A percentile compares a stretch with the other conserved stretches of the same genome.
phyloP scores from a whole-genome alignment of 176 grass and related monocot species.

The Aegilops sharonensis region DNA sequence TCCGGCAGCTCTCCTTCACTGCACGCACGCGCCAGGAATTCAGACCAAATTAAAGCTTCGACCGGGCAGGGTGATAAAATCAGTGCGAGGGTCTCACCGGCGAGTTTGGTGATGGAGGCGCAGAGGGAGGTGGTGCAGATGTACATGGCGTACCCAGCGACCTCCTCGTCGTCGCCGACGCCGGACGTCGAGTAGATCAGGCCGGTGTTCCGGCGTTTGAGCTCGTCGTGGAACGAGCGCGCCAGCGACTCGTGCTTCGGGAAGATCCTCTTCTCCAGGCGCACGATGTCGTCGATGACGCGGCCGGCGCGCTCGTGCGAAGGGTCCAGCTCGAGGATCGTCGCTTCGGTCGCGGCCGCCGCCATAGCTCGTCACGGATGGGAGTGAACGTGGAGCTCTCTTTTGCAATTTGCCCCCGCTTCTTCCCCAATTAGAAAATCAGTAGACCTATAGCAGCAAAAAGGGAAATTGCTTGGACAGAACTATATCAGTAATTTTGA shows the following conservation, averaged over 20 bases:
- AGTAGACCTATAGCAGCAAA: not conserved
- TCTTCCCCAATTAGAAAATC: not conserved
- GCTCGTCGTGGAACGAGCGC: slow-evolving; percentile 62
- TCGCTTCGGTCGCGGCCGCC: slow-evolving; percentile 3
- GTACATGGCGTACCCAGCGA: slow-evolving; percentile 85
- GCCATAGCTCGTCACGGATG: not conserved
- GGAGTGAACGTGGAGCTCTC: not conserved
- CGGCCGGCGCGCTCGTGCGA: slow-evolving; percentile 32
- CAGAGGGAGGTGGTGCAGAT: slow-evolving; percentile 68
- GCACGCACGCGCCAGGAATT: not conserved
- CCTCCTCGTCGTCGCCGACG: slow-evolving; percentile 8
- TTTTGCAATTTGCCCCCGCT: slow-evolving; percentile 6
- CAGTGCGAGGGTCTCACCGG: slow-evolving; percentile 40
- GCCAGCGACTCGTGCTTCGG: slow-evolving; percentile 96
- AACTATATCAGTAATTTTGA: not conserved
- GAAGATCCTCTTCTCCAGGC: slow-evolving; percentile 76
- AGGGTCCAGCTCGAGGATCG: slow-evolving; percentile 58
- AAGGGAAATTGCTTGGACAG: not conserved
- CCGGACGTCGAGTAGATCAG: slow-evolving; percentile 54
- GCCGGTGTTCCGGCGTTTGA: slow-evolving; percentile 67
- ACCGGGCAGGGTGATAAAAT: not conserved
- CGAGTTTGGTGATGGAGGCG: slow-evolving; percentile 88
- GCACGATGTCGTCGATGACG: slow-evolving; percentile 60
- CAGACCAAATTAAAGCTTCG: not conserved
- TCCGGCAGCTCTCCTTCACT: slow-evolving; percentile 87